A percentile compares a stretch with the other conserved stretches of the same genome.
phyloP scores from a whole-genome alignment of 345 rosid genomes.

The Microthlaspi erraticum region DNA sequence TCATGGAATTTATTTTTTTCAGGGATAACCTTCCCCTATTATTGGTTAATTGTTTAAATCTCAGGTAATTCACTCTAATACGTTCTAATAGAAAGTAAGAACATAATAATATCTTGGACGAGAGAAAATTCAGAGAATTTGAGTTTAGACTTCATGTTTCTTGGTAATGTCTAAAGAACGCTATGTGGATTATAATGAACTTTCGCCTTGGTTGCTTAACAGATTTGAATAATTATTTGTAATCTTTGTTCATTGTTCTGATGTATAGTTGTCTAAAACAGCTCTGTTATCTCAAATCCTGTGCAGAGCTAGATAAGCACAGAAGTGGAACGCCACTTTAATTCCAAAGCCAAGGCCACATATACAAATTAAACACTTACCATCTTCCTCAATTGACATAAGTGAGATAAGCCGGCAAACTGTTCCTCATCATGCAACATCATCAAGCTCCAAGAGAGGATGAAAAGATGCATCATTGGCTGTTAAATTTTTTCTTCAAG shows the following conservation, averaged over 20 bases:
- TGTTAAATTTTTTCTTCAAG: no score
- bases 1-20: no score
- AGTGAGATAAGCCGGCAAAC: constrained; percentile 46
- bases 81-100: no score
- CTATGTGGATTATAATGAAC: no score
- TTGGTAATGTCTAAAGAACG: constrained; percentile 52
- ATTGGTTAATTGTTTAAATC: no score
- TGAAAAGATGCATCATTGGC: no score
- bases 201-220: no score
- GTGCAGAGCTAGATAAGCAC: constrained; percentile 52
- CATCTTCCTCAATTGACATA: constrained; percentile 52
- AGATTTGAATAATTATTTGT: no score
- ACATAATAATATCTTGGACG: constrained; percentile 51
- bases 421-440: constrained; percentile 49
- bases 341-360: constrained; percentile 54
- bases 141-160: constrained; percentile 73
- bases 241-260: not conserved
- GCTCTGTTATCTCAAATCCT: constrained; percentile 67
- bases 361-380: constrained; percentile 51
- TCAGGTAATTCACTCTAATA: no score
- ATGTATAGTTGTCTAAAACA: constrained; percentile 43
- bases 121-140: constrained; percentile 57
- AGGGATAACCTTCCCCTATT: no score
- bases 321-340: constrained; percentile 39
- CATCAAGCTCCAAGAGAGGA: constrained; percentile 54